Conservation (phyloP, 345 rosid species). For the Erodium maritimum region DNA sequence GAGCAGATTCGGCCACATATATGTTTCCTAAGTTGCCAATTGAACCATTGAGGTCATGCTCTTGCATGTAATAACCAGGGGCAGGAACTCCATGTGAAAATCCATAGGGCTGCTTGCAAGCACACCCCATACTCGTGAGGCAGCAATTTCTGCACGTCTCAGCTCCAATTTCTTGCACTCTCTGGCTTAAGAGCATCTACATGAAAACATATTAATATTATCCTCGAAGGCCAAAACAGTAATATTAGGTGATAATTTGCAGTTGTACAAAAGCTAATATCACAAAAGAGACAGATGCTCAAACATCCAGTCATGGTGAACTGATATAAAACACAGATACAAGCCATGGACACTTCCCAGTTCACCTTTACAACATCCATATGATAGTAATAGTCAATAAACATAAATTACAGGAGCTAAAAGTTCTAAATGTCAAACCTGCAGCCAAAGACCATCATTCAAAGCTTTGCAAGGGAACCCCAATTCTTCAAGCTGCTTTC, state of each 20-base stretch:
- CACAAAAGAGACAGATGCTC: constrained; percentile 2
- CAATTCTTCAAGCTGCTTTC: constrained; percentile 89
- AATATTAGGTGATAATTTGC: background rate
- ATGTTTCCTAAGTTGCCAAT: constrained; percentile 47
- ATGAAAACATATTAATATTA: constrained; percentile 13
- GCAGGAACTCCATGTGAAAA: constrained; percentile 43
- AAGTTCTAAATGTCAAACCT: constrained; percentile 37
- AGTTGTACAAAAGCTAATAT: constrained; percentile 8
- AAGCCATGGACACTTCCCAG: constrained; percentile 1
- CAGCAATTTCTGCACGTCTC: constrained; percentile 82
- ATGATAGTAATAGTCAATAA: constrained; percentile 1
- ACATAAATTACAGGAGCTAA: constrained; percentile 11
- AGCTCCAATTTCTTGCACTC: constrained; percentile 79
- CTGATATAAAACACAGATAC: background rate
- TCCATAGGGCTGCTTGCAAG: constrained; percentile 73
- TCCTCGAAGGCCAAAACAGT: constrained; percentile 7
- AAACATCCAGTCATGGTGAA: constrained; percentile 2
- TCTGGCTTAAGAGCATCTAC: constrained; percentile 86
- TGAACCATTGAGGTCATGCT: constrained; percentile 49
- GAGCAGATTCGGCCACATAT: constrained; percentile 59
- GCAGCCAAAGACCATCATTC: constrained; percentile 96
- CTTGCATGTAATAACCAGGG: constrained; percentile 59
- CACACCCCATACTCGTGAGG: constrained; percentile 53
- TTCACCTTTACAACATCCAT: constrained; percentile 2
- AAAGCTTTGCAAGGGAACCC: constrained; percentile 95